Base-by-base conservation (phyloP, 306 rosid species). In the Lablab purpureus region DNA sequence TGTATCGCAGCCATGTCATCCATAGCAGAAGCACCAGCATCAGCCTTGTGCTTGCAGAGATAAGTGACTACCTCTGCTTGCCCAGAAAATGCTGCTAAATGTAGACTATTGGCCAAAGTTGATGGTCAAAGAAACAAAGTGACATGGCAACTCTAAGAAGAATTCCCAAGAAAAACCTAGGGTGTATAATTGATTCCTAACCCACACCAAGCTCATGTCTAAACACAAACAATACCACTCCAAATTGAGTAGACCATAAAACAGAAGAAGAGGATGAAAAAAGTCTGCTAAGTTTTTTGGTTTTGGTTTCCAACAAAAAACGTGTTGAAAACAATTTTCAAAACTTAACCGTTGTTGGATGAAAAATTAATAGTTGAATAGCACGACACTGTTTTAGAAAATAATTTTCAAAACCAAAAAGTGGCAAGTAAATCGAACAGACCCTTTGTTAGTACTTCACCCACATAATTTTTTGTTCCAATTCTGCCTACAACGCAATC, bases 1-100 rank as follows among this genome's bases (percentile, higher is more conserved):
- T 94, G 99, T 62, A 94, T 80, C 12, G 99, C 99, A 0, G 90
- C 92, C 99, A 94, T 94, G 85, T 94, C 97, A 67, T 94, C 99
- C 98, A 94, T 90, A 71, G 99, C 99, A 58, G 94, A 89, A 47
- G 97, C 98, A 70, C 94, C 91, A 37, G 87, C 97, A 84, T 91
- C 99, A 56, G 97, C 99, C 88, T 89, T 90, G 84, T 92, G 47
- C 81, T 88, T 88, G 89, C 97, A 94, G 32, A 94, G 96, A 87
- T 85, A 84, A 80, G 71, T 80, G 43, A 91, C 89, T 37, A 91
- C 84, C 69, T 92, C 98, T 37, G 85, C 54, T 72, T 91, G 93
- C 34, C 99, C 99, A 55, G 98, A 78, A 97, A 92, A 94, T 71
- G 99, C 97, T 28, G 99, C 97, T 84, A 94, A 85, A 86, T 94